These are phyloP conservation scores for Kluyveromyces sp. DNA, from an alignment of 1,139 yeast genomes.

Conservation along the genomic window DNA sequence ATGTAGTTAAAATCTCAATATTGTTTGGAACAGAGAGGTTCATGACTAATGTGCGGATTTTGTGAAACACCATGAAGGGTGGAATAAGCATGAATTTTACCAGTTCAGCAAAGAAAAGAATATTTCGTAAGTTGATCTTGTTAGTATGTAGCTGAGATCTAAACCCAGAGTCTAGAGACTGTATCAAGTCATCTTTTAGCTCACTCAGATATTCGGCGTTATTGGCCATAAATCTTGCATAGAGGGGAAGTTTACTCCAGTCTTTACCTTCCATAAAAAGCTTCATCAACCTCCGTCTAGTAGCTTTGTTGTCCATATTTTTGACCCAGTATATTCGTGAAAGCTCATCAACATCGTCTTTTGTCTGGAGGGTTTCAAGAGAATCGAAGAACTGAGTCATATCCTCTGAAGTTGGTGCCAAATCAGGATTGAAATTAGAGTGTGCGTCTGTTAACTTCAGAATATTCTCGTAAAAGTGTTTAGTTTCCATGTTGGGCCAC, in stretches of 20 bases:
- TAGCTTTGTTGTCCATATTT: conserved; percentile 63
- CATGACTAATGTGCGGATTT: conserved; percentile 50
- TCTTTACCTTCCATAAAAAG: conserved; percentile 47
- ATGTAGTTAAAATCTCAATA: conserved; percentile 55
- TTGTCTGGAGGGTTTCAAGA: conserved; percentile 42
- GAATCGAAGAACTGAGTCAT: conserved; percentile 40
- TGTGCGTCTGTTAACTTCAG: conserved; percentile 28
- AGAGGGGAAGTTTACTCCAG: conserved; percentile 39
- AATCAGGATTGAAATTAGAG: conserved; percentile 8
- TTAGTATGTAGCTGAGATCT: conserved; percentile 52
- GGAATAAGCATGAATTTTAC: conserved; percentile 76
- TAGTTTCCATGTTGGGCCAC: conserved; percentile 65
- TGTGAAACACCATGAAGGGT: conserved; percentile 62
- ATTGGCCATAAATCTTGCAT: conserved; percentile 63
- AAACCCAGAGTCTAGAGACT: conserved; percentile 52
- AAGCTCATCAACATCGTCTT: conserved; percentile 50
- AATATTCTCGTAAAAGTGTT: conserved; percentile 50
- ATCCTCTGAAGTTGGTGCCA: conserved; percentile 37
- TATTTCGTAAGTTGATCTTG: conserved; percentile 47
- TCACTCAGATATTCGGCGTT: conserved; percentile 45
- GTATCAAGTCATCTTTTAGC: conserved; percentile 49
- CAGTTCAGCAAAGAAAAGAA: conserved; percentile 65
- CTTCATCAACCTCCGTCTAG: conserved; percentile 52
- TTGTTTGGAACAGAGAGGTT: conserved; percentile 50
- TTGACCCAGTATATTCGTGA: conserved; percentile 48